These are phyloP conservation scores for Xylariomycetidae sp. DNA, from an alignment of 2,329 filamentous ascomycete species.

Conservation along the genomic window DNA sequence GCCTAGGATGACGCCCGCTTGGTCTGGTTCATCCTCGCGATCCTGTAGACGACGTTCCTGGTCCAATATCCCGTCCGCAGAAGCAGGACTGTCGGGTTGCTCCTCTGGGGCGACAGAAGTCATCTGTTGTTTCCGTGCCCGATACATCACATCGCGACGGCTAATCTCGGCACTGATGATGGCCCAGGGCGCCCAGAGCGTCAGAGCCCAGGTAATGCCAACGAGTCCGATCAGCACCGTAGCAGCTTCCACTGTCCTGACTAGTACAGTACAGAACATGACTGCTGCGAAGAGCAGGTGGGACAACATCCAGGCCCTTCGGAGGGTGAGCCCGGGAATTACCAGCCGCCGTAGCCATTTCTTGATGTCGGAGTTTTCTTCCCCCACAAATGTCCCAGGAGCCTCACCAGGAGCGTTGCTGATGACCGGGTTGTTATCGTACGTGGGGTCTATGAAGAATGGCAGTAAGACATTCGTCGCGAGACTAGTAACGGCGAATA, in stretches of 20 bases:
- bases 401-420: slow-evolving; percentile 25
- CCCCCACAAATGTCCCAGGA: slow-evolving; percentile 22
- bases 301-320: slow-evolving; percentile 78
- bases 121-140: slow-evolving; percentile 31
- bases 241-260: slow-evolving; percentile 63
- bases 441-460: slow-evolving; percentile 78
- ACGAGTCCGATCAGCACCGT: slow-evolving; percentile 74
- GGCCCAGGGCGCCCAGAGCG: slow-evolving; percentile 91
- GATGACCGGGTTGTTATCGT: slow-evolving; percentile 42
- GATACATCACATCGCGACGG: slow-evolving; percentile 61
- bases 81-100: slow-evolving; percentile 7
- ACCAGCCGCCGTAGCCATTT: slow-evolving; percentile 56
- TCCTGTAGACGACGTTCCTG: slow-evolving; percentile 34
- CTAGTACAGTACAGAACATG: slow-evolving; percentile 80
- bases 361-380: slow-evolving; percentile 29
- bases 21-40: slow-evolving; percentile 59
- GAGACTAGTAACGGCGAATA: slow-evolving; percentile 84
- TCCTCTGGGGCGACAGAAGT: slow-evolving; percentile 17
- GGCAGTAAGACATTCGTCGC: slow-evolving; percentile 76
- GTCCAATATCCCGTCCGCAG: slow-evolving; percentile 22
- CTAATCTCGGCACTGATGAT: slow-evolving; percentile 92
- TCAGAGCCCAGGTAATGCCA: slow-evolving; percentile 87
- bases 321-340: slow-evolving; percentile 79
- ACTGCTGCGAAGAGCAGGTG: slow-evolving; percentile 76
- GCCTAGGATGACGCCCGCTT: slow-evolving; percentile 84